phyloP scores from a whole-genome alignment of 2,329 filamentous ascomycete species.

The Epichloe bromicola region DNA sequence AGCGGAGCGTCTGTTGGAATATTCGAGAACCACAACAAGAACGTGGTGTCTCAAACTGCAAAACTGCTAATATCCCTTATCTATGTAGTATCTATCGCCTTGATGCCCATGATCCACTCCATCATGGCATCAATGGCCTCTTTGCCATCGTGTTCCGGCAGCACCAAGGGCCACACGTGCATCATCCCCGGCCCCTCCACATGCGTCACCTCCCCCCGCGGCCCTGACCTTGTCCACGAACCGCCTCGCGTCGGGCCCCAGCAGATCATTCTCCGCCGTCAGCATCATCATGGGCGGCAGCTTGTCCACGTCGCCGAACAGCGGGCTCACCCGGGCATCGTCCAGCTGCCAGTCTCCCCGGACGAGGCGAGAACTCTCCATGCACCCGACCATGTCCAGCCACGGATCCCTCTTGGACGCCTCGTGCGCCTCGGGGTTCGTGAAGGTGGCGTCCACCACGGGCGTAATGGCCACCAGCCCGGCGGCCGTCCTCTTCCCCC shows the following conservation, averaged over 20 bases:
- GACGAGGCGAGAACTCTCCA: constrained; percentile 14
- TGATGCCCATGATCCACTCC: constrained; percentile 12
- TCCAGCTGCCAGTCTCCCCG: constrained; percentile 14
- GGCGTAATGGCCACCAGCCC: constrained; percentile 19
- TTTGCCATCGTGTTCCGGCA: constrained; percentile 15
- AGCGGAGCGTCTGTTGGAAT: neutral
- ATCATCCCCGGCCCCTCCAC: constrained; percentile 19
- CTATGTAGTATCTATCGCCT: too few relatives aligned
- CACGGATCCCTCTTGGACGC: constrained; percentile 15
- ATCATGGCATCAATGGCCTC: constrained; percentile 16
- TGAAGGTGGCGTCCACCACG: constrained; percentile 16
- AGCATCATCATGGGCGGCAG: constrained; percentile 19
- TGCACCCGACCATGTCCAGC: constrained; percentile 16
- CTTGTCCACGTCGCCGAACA: constrained; percentile 15
- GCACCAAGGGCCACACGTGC: constrained; percentile 20
- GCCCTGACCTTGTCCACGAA: constrained; percentile 16
- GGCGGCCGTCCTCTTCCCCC: constrained; percentile 13
- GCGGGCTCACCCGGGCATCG: constrained; percentile 16
- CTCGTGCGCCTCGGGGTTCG: constrained; percentile 15
- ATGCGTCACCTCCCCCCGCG: constrained; percentile 15
- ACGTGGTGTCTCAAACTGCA: too few relatives aligned
- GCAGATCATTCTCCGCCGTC: constrained; percentile 15
- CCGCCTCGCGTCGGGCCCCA: constrained; percentile 16
- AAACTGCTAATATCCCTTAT: too few relatives aligned
- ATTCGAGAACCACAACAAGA: constrained; percentile 1